phyloP scores from a whole-genome alignment of 2,329 filamentous ascomycete species.

The Grosmannia serpens region DNA sequence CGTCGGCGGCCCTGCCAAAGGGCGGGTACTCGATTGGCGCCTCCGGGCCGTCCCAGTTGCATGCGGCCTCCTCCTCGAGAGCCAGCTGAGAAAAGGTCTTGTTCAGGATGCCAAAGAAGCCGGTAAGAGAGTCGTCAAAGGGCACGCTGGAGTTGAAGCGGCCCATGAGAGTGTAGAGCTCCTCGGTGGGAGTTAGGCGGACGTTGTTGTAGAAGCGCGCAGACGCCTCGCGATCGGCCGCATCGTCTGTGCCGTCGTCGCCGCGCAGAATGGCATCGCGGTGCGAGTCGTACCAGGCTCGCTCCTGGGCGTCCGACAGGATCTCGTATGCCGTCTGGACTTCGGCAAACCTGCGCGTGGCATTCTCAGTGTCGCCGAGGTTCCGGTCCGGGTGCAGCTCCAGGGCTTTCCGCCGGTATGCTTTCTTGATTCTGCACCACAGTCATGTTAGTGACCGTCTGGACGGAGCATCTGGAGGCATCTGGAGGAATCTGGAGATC shows the following conservation, averaged over 20 bases:
- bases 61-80: slow-evolving; percentile 66
- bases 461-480: background rate
- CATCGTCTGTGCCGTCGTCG: slow-evolving; percentile 32
- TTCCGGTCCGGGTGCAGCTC: slow-evolving; percentile 95
- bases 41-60: slow-evolving; percentile 52
- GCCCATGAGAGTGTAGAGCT: slow-evolving; percentile 66
- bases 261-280: slow-evolving; percentile 71
- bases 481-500: too few species aligned
- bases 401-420: slow-evolving; percentile 80
- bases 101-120: slow-evolving; percentile 74
- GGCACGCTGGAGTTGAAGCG: slow-evolving; percentile 69
- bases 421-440: slow-evolving; percentile 66
- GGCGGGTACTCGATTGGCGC: slow-evolving; percentile 54
- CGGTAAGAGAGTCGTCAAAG: slow-evolving; percentile 66
- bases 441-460: background rate
- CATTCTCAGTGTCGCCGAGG: slow-evolving; percentile 61
- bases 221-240: slow-evolving; percentile 24
- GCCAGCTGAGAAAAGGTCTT: slow-evolving; percentile 72
- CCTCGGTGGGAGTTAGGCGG: slow-evolving; percentile 66
- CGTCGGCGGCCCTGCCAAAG: slow-evolving; percentile 68
- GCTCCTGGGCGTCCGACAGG: slow-evolving; percentile 89
- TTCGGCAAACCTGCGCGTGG: slow-evolving; percentile 68
- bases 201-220: slow-evolving; percentile 46
- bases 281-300: slow-evolving; percentile 96
- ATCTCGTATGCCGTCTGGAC: slow-evolving; percentile 90